A percentile compares a stretch with the other conserved stretches of the same genome.
Evolutionary conservation across 306 rosid genomes (phyloP).

Genomic region (Quercus aquifolioides): DNA sequence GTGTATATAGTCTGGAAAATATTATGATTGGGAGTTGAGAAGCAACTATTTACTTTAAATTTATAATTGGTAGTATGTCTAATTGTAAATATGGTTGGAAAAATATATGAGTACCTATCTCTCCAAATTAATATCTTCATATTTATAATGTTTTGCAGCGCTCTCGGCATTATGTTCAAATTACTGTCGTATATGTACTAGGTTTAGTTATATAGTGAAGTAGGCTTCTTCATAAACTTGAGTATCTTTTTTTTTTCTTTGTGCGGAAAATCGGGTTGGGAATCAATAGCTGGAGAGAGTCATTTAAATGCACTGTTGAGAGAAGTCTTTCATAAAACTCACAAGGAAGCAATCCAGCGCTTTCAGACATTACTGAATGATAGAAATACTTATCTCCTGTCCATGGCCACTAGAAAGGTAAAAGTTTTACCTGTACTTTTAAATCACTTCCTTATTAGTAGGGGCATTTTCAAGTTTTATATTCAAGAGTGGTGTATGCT

Average conservation of each 20-base stretch:
- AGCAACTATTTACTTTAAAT: not conserved
- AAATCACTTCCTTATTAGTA: not conserved
- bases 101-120: not conserved
- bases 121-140: not conserved
- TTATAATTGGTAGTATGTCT: no score
- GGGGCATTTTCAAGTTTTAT: not conserved
- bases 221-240: not conserved
- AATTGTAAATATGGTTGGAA: not conserved
- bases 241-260: not conserved
- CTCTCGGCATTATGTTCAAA: not conserved
- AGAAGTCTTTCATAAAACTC: no score
- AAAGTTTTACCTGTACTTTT: not conserved
- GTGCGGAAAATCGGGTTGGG: conserved; percentile 57
- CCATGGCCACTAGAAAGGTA: conserved; percentile 51
- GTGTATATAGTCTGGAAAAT: not conserved
- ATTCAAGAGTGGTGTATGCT: not conserved
- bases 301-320: not conserved
- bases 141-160: not conserved
- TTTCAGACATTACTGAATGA: no score
- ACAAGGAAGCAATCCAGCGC: no score
- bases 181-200: not conserved
- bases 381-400: conserved; percentile 41
- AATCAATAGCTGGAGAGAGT: conserved; percentile 42
- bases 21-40: not conserved
- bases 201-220: not conserved